These are phyloP conservation scores for Rhodotorula sp. DNA, from an alignment of 1,284 basidiomycete genomes.

Conservation along the genomic window DNA sequence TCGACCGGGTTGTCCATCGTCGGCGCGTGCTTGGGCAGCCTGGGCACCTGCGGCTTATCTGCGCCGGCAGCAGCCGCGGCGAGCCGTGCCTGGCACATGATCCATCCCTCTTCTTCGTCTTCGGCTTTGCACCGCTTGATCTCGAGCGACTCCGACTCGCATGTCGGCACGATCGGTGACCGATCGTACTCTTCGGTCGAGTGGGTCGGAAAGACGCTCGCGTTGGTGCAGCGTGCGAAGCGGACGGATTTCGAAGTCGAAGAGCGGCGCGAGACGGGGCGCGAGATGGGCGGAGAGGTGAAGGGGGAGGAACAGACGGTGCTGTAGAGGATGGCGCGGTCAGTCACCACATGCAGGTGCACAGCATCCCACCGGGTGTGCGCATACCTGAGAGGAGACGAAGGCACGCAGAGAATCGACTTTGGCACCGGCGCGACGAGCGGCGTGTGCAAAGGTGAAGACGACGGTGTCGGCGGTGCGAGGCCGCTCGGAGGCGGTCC, in stretches of 20 bases:
- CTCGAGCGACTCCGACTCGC: conserved; percentile 33
- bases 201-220: conserved; percentile 39
- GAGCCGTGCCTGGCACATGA: conserved; percentile 38
- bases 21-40: conserved; percentile 18
- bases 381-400: conserved; percentile 11
- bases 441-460: conserved; percentile 1
- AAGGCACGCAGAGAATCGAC: conserved; percentile 35
- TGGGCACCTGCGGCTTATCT: not conserved
- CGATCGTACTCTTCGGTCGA: conserved; percentile 40
- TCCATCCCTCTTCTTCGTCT: conserved; percentile 37
- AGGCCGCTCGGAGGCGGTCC: not conserved
- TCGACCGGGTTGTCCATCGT: conserved; percentile 36
- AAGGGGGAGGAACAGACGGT: conserved; percentile 14
- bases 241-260: conserved; percentile 40
- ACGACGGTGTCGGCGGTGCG: not conserved
- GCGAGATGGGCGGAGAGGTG: conserved; percentile 29
- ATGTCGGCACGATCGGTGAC: conserved; percentile 39
- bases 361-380: too few species aligned
- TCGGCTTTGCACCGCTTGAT: conserved; percentile 25
- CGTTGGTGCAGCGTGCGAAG: conserved; percentile 42
- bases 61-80: not conserved
- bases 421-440: conserved; percentile 6
- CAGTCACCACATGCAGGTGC: not conserved
- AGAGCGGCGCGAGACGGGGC: conserved; percentile 38
- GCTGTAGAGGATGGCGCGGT: not conserved